Evolutionary conservation across 2,329 filamentous ascomycete species (phyloP), one percentile per base, ranked within the genome.

Genomic region (Beauveria bassiana): DNA sequence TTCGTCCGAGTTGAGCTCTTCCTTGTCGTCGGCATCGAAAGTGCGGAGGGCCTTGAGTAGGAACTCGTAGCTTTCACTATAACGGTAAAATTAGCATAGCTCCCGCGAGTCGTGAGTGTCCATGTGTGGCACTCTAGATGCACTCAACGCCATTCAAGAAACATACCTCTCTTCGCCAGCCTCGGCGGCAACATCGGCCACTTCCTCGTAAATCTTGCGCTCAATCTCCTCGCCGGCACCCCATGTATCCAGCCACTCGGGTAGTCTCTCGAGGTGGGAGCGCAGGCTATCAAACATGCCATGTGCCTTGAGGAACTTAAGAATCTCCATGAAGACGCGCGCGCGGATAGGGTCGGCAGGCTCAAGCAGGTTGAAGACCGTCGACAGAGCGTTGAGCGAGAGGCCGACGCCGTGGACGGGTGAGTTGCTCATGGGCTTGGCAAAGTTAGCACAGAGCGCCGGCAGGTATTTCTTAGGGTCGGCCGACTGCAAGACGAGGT

Each of bases 311-410:
- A 97, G 86, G 69, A 97, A 90, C 69, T 88, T 88, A 65, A 98
- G 78, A 68, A 97, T 92, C 70, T 92, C 86, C 74, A 95, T 83
- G 71, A 99, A 90, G 63, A 99, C 91, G 73, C 96, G 89, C 77
- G 89, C 96, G 64, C 95, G 88, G 72, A 90, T 84, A 61, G 91
- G 87, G 72, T 92, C 88, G 70, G 87, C 81, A 64, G 87, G 79
- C 68, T 87, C 79, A 68, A 98, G 84, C 67, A 96, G 88, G 83
- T 99, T 99, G 87, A 98, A 99, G 72, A 99, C 86, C 69, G 93
- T 97, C 72, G 91, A 92, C 68, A 99, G 85, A 69, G 95, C 89
- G 67, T 91, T 92, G 68, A 98, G 88, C 66, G 92, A 91, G 66
- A 99, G 85, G 55, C 89, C 88, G 65, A 89, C 82, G 68, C 93